Base-by-base conservation (phyloP, 2,329 filamentous ascomycete species). In the Cordyceps cateniannulata region DNA sequence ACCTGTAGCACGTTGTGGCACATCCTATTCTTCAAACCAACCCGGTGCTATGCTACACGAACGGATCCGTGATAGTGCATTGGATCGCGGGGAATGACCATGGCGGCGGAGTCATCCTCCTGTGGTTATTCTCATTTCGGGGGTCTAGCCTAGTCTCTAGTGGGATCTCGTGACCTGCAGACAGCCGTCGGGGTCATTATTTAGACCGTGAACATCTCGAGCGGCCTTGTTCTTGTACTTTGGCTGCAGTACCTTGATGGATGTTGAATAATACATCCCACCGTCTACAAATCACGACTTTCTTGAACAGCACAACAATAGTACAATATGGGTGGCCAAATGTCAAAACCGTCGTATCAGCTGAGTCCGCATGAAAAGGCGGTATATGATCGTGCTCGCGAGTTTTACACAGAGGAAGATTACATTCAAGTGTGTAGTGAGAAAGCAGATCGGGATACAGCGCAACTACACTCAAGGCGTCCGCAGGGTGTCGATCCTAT, bases 401-500 rank as follows among this genome's bases (percentile, higher is more conserved):
- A 49, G 18, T 22, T 62, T 6, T 29, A 32, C 12, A 16, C 53
- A 32, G 53, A 62, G 24, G 47, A 52, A 16, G 20, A 52, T 12
- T 56, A 58, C 27, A 14, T 38, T 18, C 24, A 47, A 18, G 22
- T 47, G 27, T 20, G 27, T 18, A 18, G n/a, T 25, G 40, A 62
- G 40, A 53, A 61, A 47, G 4, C 18, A 20, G 12, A 14, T 24
- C 35, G 38, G 10, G 27, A 54, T n/a, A 52, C 63, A 52, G 6
- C 56, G 58, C 8, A 44, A 65, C 22, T 50, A 62, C 18, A 68
- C 67, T 10, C 63, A 29, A 63, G 53, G 35, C 12, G 73, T 45
- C 72, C 77, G 1, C 75, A 81, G 67, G 71, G 73, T 59, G 76
- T 91, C 3, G 24, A 50, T 32, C 44, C 42, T 20, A 27, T 18